phyloP scores from a whole-genome alignment of 805 yeast species.

The Cyberlindnera bimundalis region DNA sequence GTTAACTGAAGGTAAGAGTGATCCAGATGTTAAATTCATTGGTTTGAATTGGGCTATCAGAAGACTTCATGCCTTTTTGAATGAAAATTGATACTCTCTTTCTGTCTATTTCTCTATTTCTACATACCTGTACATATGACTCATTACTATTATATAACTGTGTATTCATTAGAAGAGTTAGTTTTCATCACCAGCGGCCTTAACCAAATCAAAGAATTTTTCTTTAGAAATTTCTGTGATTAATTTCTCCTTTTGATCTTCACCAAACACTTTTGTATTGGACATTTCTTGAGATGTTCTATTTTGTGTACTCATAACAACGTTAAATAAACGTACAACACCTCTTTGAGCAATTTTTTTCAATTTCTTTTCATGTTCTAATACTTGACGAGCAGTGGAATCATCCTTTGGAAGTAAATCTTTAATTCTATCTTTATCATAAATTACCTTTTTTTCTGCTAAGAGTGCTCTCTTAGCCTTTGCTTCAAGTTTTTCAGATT shows the following conservation, averaged over 20 bases:
- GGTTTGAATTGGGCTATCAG: conserved; percentile 84
- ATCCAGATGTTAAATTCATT: conserved; percentile 64
- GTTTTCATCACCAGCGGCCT: conserved; percentile 69
- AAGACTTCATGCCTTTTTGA: conserved; percentile 49
- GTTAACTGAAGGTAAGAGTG: conserved; percentile 58
- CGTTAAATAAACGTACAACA: conserved; percentile 80
- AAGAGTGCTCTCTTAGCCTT: conserved; percentile 72
- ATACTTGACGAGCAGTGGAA: conserved; percentile 49
- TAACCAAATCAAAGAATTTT: conserved; percentile 82
- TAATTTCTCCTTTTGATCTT: conserved; percentile 51
- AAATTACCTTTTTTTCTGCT: conserved; percentile 64
- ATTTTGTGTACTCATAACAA: conserved; percentile 74
- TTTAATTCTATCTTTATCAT: conserved; percentile 64
- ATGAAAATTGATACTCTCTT: too few species aligned
- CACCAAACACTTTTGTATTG: conserved; percentile 40
- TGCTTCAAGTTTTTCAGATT: conserved; percentile 75
- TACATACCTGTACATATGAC: not conserved
- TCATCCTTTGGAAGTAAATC: conserved; percentile 65
- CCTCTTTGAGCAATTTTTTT: conserved; percentile 86
- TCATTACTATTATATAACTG: too few species aligned
- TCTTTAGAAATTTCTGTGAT: conserved; percentile 84
- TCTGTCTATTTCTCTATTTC: not conserved
- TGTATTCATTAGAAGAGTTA: too few species aligned
- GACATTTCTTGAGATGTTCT: conserved; percentile 48
- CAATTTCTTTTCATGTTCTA: conserved; percentile 66